Conservation (phyloP, 1,284 basidiomycete genomes). For the Fomes fomentarius region DNA sequence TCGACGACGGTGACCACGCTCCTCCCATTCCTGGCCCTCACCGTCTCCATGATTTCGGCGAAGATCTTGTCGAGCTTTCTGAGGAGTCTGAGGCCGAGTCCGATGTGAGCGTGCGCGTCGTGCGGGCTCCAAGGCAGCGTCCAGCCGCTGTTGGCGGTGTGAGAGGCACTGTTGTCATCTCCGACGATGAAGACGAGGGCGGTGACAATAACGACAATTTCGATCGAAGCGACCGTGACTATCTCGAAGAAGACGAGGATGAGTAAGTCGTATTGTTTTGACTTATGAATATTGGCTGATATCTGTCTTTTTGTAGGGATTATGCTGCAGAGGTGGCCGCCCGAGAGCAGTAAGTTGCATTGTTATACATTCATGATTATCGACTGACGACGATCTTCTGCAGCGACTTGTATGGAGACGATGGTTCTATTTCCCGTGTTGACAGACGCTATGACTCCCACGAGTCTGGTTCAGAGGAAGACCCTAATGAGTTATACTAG, state of each 20-base stretch:
- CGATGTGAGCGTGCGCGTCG: constrained; percentile 3
- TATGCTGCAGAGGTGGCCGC: constrained; percentile 25
- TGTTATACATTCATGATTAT: not conserved
- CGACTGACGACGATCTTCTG: not conserved
- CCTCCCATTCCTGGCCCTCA: not conserved
- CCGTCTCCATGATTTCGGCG: not conserved
- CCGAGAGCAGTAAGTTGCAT: constrained; percentile 22
- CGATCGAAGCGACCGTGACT: no score
- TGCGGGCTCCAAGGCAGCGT: not conserved
- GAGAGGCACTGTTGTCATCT: constrained; percentile 13
- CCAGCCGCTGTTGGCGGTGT: not conserved
- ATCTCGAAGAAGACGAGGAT: not conserved
- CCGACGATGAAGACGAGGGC: constrained; percentile 33
- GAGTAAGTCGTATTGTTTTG: not conserved
- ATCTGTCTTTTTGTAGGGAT: constrained; percentile 1
- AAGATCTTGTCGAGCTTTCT: constrained; percentile 10
- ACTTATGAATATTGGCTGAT: not conserved
- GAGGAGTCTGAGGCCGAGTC: constrained; percentile 8
- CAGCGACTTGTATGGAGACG: constrained; percentile 29
- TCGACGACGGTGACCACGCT: constrained; percentile 38
- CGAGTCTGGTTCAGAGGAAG: not conserved
- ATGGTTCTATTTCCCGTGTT: constrained; percentile 21
- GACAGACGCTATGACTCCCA: not conserved
- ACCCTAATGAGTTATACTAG: no score
- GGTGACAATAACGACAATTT: not conserved